These are phyloP conservation scores for Verticillium nonalfalfae DNA, from an alignment of 2,329 filamentous ascomycete genomes.

Conservation along the genomic window DNA sequence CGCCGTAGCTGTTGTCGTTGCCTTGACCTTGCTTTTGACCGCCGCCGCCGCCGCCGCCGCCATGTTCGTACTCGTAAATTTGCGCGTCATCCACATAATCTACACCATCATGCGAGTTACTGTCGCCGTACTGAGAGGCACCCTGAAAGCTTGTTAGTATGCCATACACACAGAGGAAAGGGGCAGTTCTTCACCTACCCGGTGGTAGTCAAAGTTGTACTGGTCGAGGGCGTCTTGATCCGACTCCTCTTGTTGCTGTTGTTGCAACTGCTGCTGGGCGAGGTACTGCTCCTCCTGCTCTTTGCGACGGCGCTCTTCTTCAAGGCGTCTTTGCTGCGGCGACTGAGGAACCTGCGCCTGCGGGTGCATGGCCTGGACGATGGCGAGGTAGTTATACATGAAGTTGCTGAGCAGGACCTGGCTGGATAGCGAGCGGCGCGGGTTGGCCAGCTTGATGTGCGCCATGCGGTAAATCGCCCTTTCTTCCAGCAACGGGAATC, in stretches of 20 bases:
- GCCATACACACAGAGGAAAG: too few relatives aligned
- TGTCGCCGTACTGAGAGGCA: constrained; percentile 39
- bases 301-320: constrained; percentile 46
- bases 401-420: constrained; percentile 98
- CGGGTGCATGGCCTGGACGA: constrained; percentile 98
- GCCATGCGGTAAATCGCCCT: constrained; percentile 97
- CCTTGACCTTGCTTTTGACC: constrained; percentile 23
- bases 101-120: constrained; percentile 32
- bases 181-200: constrained; percentile 32
- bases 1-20: constrained; percentile 33
- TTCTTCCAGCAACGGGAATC: constrained; percentile 93
- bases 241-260: constrained; percentile 29
- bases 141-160: constrained; percentile 24
- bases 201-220: constrained; percentile 48
- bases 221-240: constrained; percentile 39
- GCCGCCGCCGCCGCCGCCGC: constrained; percentile 34
- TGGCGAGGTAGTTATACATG: constrained; percentile 98
- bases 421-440: constrained; percentile 81
- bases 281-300: constrained; percentile 43
- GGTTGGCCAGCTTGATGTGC: constrained; percentile 98
- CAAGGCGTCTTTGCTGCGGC: constrained; percentile 61
- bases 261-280: constrained; percentile 32
- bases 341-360: constrained; percentile 87
- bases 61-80: constrained; percentile 48
- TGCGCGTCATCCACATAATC: constrained; percentile 47